These are phyloP conservation scores for Alternaria triticina DNA, from an alignment of 2,329 filamentous ascomycete genomes.

Conservation along the genomic window DNA sequence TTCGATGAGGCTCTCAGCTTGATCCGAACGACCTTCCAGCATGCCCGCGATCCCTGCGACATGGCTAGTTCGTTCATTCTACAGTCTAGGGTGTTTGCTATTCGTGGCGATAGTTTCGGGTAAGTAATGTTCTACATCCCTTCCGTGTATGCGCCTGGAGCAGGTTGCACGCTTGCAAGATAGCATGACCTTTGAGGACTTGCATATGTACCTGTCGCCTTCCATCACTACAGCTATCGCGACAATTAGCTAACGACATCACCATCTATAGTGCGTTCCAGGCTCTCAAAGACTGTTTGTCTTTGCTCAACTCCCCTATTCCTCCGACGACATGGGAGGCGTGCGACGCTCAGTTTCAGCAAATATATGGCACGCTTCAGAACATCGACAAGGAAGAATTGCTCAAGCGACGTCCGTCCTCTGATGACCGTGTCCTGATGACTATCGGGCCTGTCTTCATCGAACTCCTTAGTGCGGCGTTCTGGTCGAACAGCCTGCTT, in stretches of 20 bases:
- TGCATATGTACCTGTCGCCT: not conserved
- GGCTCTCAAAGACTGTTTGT: conserved; percentile 71
- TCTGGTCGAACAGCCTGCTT: conserved; percentile 74
- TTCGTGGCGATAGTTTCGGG: conserved; percentile 71
- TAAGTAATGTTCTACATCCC: not conserved
- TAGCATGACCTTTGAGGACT: not conserved
- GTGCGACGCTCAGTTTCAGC: conserved; percentile 77
- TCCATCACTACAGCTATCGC: not conserved
- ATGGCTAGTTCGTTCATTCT: conserved; percentile 85
- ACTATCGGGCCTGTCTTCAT: conserved; percentile 73
- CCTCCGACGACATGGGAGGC: conserved; percentile 73
- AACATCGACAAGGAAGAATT: conserved; percentile 60
- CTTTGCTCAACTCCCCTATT: conserved; percentile 68
- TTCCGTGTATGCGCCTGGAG: not conserved
- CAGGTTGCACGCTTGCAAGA: not conserved
- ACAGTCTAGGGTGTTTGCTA: conserved; percentile 77
- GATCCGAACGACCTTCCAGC: conserved; percentile 72
- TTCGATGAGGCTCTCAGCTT: conserved; percentile 70
- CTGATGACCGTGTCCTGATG: conserved; percentile 61
- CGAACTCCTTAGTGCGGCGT: conserved; percentile 72
- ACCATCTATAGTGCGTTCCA: conserved; percentile 64
- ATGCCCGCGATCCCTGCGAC: conserved; percentile 75
- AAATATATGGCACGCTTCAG: conserved; percentile 43
- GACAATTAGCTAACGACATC: not conserved
- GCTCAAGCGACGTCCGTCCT: conserved; percentile 39